Percentiles rank a stretch among this genome's conserved stretches.
Conservation (phyloP, 2,329 filamentous ascomycete genomes). For the Rhynchosporium agropyri region DNA sequence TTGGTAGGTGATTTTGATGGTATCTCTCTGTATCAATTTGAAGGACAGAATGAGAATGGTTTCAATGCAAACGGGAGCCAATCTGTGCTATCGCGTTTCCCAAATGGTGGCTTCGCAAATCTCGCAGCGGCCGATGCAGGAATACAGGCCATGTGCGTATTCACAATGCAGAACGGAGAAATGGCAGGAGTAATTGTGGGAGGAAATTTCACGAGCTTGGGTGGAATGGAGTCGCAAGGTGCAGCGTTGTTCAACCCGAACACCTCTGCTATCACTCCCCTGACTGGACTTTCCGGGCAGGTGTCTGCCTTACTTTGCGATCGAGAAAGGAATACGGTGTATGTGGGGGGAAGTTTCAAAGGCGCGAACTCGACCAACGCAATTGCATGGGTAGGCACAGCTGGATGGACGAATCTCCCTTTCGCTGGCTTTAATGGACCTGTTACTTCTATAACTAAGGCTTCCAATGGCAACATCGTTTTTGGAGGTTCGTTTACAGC, state of each 20-base stretch:
- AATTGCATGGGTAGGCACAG: constrained; percentile 72
- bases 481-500: constrained; percentile 92
- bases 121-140: constrained; percentile 78
- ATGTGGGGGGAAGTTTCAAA: constrained; percentile 85
- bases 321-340: constrained; percentile 73
- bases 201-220: constrained; percentile 94
- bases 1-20: constrained; percentile 88
- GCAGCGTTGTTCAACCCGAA: constrained; percentile 81
- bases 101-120: constrained; percentile 79
- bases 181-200: constrained; percentile 79
- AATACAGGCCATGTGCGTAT: constrained; percentile 86
- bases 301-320: constrained; percentile 87
- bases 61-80: constrained; percentile 76
- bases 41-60: constrained; percentile 72
- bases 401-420: constrained; percentile 77
- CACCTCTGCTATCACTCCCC: constrained; percentile 68
- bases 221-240: constrained; percentile 72
- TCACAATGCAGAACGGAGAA: constrained; percentile 66
- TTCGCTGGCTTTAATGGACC: constrained; percentile 96
- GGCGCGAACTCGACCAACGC: constrained; percentile 85
- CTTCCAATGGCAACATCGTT: constrained; percentile 79
- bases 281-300: constrained; percentile 79
- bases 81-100: constrained; percentile 77
- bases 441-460: constrained; percentile 81
- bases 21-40: constrained; percentile 85